These are phyloP conservation scores for Cercophora newfieldiana DNA, from an alignment of 495 filamentous ascomycete genomes.

Conservation along the genomic window DNA sequence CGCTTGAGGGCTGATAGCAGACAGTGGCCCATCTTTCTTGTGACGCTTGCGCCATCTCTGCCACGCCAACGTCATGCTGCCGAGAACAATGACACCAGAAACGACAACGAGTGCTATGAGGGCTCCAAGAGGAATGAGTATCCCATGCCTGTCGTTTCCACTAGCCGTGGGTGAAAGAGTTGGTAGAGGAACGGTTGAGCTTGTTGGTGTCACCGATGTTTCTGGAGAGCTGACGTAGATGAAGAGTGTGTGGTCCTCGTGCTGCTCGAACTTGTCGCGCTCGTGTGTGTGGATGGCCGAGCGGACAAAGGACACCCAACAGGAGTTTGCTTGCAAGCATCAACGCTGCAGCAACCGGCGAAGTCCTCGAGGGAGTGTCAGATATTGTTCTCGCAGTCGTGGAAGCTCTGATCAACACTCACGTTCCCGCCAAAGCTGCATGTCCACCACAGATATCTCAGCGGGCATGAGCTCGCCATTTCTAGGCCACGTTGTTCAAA, in stretches of 20 bases:
- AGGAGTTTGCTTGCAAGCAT: slow-evolving; percentile 24
- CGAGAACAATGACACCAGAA: slow-evolving; percentile 11
- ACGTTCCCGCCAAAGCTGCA: neutral
- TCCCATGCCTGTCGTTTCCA: slow-evolving; percentile 12
- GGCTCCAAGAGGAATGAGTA: slow-evolving; percentile 19
- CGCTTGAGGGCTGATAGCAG: neutral
- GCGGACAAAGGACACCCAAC: slow-evolving; percentile 23
- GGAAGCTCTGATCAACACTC: too few relatives aligned
- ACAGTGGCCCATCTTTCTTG: neutral
- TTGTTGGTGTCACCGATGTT: neutral
- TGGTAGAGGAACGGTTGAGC: neutral
- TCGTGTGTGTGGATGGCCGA: neutral
- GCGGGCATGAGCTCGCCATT: neutral
- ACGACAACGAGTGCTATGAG: slow-evolving; percentile 27
- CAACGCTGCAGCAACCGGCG: slow-evolving; percentile 25
- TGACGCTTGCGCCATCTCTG: neutral
- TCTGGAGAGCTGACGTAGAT: neutral
- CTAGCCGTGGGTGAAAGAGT: neutral
- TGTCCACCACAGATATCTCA: neutral
- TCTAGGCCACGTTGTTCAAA: neutral
- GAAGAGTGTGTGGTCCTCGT: neutral
- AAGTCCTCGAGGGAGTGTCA: slow-evolving; percentile 11
- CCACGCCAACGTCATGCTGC: neutral
- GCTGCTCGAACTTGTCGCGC: neutral
- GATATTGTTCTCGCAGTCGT: too few relatives aligned